Evolutionary conservation across 345 rosid genomes (phyloP).

Genomic region (Aurinia saxatilis): DNA sequence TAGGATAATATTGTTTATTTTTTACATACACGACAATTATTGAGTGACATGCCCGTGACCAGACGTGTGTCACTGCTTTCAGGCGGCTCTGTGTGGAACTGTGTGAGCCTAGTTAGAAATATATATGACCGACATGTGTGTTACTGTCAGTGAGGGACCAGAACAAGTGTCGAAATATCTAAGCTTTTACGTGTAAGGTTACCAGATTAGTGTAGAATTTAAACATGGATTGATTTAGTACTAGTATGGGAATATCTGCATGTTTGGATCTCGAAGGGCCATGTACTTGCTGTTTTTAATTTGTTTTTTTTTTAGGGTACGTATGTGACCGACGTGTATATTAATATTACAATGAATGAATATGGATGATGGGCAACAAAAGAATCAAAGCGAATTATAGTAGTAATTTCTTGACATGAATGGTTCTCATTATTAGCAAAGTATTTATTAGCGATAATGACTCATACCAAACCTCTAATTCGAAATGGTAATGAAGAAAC

Average conservation of each 20-base stretch:
- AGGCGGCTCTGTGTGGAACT: conserved; percentile 14
- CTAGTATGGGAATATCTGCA: not conserved
- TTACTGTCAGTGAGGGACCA: not conserved
- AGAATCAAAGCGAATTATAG: not conserved
- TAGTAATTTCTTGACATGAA: conserved; percentile 6
- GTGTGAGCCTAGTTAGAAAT: not conserved
- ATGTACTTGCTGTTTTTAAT: not conserved
- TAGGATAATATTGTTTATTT: conserved; percentile 13
- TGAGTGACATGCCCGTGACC: conserved; percentile 11
- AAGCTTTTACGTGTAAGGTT: not conserved
- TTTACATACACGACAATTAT: not conserved
- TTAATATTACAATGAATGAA: conserved; percentile 8
- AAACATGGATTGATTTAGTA: not conserved
- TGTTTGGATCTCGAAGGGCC: conserved; percentile 3
- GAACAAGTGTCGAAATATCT: not conserved
- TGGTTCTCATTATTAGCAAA: not conserved
- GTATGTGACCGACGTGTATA: too few species aligned
- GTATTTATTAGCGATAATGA: not conserved
- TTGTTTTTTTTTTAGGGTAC: conserved; percentile 1
- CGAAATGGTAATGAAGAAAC: not conserved
- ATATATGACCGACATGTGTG: conserved; percentile 23
- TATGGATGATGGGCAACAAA: not conserved
- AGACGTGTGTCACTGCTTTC: conserved; percentile 16
- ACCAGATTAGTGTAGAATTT: not conserved
- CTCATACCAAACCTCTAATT: conserved; percentile 5